Evolutionary conservation across 305 asterid genomes (phyloP), one percentile per base, ranked within the genome.

Genomic region (Caryopteris hybrid): DNA sequence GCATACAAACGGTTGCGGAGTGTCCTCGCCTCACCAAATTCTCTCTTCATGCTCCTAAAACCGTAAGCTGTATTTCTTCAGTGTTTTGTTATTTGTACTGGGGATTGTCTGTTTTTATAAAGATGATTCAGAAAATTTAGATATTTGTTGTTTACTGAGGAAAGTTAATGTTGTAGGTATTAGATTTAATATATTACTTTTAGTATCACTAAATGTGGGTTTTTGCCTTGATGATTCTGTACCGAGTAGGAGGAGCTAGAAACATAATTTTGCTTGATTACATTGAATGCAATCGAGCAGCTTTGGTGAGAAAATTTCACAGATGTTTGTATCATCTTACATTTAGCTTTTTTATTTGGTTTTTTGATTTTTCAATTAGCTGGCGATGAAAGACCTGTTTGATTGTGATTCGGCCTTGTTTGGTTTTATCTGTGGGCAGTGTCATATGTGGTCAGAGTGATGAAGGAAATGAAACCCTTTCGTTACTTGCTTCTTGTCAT

Each of bases 11-110:
- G 59, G 69, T 48, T 41, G 70, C 82, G 10, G 79, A 74, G 0
- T 70, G 72, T 62, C 96, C 95, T 48, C 89, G 81, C 18, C 92
- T 87, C 74, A 78, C 79, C 54, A 79, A 74, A 65, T 77, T 87
- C 63, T 54, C 78, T 60, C 87, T 89, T 39, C 91, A 61, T 2
- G 70, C 96, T 61, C 96, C 96, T 6, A 87, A 84, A 43, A 31
- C 66, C 16, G 97, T 90, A 82, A 72, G 82, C 63, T 48, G 29
- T 22, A 22, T 31, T 7, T 43, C 14, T 39, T 10, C 18, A 4
- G 55, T 33, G 25, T 43, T 45, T n/a, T 42, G 13, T 16, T 25
- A 25, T 18, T 22, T 3, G 4, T 27, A n/a, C n/a, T n/a, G n/a
- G n/a, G n/a, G 27, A n/a, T 36, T 58, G 11, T 14, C 16, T 34